A percentile compares a stretch with the other conserved stretches of the same genome.
phyloP scores from a whole-genome alignment of 164 flowering plant species.

The Akebia trifoliata region DNA sequence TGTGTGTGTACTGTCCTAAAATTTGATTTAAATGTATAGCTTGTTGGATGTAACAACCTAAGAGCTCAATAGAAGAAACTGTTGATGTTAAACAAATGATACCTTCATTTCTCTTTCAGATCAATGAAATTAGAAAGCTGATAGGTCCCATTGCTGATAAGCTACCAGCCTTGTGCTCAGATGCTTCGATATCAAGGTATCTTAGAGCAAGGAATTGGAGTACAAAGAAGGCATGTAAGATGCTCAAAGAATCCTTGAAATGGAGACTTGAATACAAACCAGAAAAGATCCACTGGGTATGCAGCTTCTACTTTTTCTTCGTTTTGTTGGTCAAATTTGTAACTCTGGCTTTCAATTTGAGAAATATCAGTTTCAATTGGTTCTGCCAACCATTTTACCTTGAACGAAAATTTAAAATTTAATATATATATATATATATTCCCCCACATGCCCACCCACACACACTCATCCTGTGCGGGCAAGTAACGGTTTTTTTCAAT shows the following conservation, averaged over 20 bases:
- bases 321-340: not conserved
- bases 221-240: slow-evolving; percentile 48
- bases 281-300: slow-evolving; percentile 59
- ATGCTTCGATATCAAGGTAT: slow-evolving; percentile 48
- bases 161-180: slow-evolving; percentile 32
- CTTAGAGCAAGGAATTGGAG: slow-evolving; percentile 60
- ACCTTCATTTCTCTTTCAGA: too few relatives aligned
- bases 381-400: too few relatives aligned
- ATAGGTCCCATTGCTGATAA: slow-evolving; percentile 31
- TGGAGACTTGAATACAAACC: slow-evolving; percentile 61
- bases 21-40: not conserved
- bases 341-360: not conserved
- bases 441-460: too few relatives aligned
- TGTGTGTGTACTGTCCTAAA: not conserved
- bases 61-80: too few relatives aligned
- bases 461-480: too few relatives aligned
- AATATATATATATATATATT: too few relatives aligned
- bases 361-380: too few relatives aligned
- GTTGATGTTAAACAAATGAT: too few relatives aligned
- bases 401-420: too few relatives aligned
- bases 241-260: slow-evolving; percentile 50
- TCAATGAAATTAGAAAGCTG: slow-evolving; percentile 29
- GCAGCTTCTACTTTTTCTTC: not conserved
- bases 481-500: too few relatives aligned
- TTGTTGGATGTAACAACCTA: not conserved